phyloP scores from a whole-genome alignment of 2,329 filamentous ascomycete genomes.

The Phialocephala subalpina region DNA sequence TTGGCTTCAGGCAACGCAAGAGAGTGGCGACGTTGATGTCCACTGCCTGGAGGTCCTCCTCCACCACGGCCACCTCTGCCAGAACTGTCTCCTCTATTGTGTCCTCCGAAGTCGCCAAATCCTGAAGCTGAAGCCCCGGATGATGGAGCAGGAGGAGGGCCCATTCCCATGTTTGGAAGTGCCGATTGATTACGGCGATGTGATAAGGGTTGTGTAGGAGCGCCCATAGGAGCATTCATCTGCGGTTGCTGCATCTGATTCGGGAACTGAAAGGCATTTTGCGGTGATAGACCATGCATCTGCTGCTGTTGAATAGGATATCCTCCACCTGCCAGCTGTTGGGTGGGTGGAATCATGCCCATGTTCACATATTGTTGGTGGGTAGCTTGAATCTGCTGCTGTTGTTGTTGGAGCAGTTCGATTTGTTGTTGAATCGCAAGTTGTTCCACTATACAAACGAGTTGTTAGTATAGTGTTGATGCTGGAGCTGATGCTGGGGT shows the following conservation, averaged over 20 bases:
- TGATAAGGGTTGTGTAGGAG: constrained; percentile 79
- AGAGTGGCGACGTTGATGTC: constrained; percentile 94
- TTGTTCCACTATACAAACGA: constrained; percentile 79
- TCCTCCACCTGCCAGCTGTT: constrained; percentile 74
- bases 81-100: constrained; percentile 68
- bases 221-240: constrained; percentile 76
- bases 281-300: constrained; percentile 77
- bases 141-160: constrained; percentile 88
- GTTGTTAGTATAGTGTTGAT: constrained; percentile 28
- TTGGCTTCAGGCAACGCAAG: constrained; percentile 94
- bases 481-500: constrained; percentile 6
- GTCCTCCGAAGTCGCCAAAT: constrained; percentile 83
- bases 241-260: constrained; percentile 74
- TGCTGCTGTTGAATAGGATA: constrained; percentile 83
- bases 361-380: constrained; percentile 98
- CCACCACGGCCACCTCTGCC: constrained; percentile 78
- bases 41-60: constrained; percentile 70
- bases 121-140: constrained; percentile 78
- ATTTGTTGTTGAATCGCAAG: constrained; percentile 98
- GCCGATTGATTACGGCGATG: constrained; percentile 99
- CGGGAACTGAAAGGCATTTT: constrained; percentile 90
- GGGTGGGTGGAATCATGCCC: constrained; percentile 90
- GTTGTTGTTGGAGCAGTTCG: constrained; percentile 95
- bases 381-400: constrained; percentile 95
- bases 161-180: constrained; percentile 90